Conservation (phyloP, 352 stramenopile species). For the Halophytophthora batemanensis region DNA sequence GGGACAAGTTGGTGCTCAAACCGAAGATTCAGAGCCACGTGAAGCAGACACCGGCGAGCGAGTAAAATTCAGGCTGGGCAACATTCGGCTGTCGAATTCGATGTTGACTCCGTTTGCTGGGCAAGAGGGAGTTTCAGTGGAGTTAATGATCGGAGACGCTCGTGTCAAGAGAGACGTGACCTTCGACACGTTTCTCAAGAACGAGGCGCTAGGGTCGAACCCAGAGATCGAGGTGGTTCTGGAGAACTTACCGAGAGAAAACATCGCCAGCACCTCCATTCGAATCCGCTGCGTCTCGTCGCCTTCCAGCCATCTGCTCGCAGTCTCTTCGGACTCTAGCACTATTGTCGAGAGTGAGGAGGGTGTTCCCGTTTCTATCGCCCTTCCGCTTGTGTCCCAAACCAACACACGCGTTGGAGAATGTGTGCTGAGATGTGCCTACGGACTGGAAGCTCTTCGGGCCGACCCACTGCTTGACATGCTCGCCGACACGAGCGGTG, state of each 20-base stretch:
- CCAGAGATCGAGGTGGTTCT: slow-evolving; percentile 8
- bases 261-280: slow-evolving; percentile 5
- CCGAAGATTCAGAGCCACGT: not conserved
- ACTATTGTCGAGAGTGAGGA: slow-evolving; percentile 9
- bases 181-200: slow-evolving; percentile 40
- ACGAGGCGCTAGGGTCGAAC: slow-evolving; percentile 32
- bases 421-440: slow-evolving; percentile 13
- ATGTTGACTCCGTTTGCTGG: slow-evolving; percentile 26
- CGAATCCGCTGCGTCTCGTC: slow-evolving; percentile 24
- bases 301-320: slow-evolving; percentile 13
- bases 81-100: slow-evolving; percentile 26
- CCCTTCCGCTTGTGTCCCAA: slow-evolving; percentile 14
- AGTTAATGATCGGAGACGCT: slow-evolving; percentile 26
- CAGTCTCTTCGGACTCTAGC: slow-evolving; percentile 6
- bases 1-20: not conserved
- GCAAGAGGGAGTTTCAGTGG: slow-evolving; percentile 36
- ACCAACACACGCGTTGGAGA: slow-evolving; percentile 14
- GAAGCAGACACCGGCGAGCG: not conserved
- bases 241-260: not conserved
- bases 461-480: slow-evolving; percentile 4
- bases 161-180: slow-evolving; percentile 14
- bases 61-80: slow-evolving; percentile 26
- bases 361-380: slow-evolving; percentile 11
- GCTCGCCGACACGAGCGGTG: slow-evolving; percentile 6
- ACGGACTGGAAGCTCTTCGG: not conserved